These are phyloP conservation scores for Tephrocybe sp. DNA, from an alignment of 768 basidiomycete genomes.

Conservation along the genomic window DNA sequence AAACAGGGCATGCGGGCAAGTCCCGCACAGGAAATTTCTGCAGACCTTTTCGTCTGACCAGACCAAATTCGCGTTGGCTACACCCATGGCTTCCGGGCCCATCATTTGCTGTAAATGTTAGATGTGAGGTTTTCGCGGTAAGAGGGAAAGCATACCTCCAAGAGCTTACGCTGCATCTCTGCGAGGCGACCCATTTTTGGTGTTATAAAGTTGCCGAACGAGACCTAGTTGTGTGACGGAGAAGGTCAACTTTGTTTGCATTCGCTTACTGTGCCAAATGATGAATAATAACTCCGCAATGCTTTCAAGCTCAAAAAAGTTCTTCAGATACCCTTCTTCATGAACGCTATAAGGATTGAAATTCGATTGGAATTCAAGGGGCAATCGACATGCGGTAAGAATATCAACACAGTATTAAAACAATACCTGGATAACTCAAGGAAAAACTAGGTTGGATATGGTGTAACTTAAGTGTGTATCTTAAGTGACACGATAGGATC, in stretches of 20 bases:
- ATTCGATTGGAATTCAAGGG: no score
- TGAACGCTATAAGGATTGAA: no score
- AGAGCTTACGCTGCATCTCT: slow-evolving; percentile 96
- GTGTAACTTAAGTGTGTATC: no score
- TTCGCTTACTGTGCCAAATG: slow-evolving; percentile 7
- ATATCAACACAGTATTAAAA: no score
- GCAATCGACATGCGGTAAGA: no score
- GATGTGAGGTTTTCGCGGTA: slow-evolving; percentile 42
- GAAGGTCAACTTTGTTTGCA: slow-evolving; percentile 19
- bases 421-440: no score
- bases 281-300: neutral
- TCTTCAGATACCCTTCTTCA: no score
- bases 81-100: slow-evolving; percentile 99
- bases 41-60: slow-evolving; percentile 98
- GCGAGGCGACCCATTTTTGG: slow-evolving; percentile 87
- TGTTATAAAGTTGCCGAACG: neutral
- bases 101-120: slow-evolving; percentile 87
- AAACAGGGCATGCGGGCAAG: slow-evolving; percentile 97
- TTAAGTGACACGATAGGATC: no score
- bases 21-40: slow-evolving; percentile 96
- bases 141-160: slow-evolving; percentile 35
- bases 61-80: slow-evolving; percentile 86
- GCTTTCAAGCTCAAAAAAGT: no score
- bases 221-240: neutral
- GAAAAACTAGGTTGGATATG: no score